Conservation (phyloP, 2,329 filamentous ascomycete species). For the Colletotrichum tropicale region DNA sequence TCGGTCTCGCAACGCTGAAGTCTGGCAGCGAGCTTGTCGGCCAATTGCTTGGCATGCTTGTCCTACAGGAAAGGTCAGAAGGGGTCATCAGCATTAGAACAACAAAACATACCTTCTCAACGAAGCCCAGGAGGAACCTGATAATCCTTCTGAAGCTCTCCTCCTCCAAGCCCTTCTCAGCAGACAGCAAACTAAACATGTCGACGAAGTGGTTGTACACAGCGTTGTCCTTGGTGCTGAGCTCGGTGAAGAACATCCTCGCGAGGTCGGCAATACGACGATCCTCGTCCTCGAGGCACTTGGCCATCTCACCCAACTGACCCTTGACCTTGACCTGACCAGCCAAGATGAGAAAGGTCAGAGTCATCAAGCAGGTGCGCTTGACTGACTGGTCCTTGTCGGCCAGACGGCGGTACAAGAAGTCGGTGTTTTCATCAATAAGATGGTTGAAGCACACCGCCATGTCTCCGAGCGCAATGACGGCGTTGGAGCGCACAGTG, state of each 20-base stretch:
- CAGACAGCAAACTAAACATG: constrained; percentile 93
- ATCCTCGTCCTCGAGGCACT: constrained; percentile 96
- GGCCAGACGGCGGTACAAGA: constrained; percentile 90
- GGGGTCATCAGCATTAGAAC: not conserved
- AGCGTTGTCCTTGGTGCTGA: constrained; percentile 97
- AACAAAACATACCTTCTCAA: constrained; percentile 79
- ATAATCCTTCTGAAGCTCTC: constrained; percentile 86
- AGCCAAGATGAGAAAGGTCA: constrained; percentile 95
- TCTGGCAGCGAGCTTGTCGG: constrained; percentile 89
- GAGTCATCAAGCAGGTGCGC: constrained; percentile 95
- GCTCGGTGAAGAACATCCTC: constrained; percentile 97
- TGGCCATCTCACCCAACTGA: constrained; percentile 98
- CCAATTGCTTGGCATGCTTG: constrained; percentile 93
- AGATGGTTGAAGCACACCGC: constrained; percentile 99
- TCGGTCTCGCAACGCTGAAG: constrained; percentile 88
- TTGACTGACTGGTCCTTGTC: constrained; percentile 91
- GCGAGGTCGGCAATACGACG: constrained; percentile 92
- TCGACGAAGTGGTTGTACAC: constrained; percentile 99
- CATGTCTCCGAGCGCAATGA: constrained; percentile 98
- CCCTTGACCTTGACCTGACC: constrained; percentile 99
- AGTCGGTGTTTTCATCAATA: constrained; percentile 99
- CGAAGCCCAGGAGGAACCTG: constrained; percentile 92
- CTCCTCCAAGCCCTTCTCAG: constrained; percentile 80
- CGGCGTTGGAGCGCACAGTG: constrained; percentile 92
- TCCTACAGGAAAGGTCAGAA: constrained; percentile 61